Evolutionary conservation across 2,329 filamentous ascomycete genomes (phyloP).

Genomic region (Ophiocordyceps unilateralis): DNA sequence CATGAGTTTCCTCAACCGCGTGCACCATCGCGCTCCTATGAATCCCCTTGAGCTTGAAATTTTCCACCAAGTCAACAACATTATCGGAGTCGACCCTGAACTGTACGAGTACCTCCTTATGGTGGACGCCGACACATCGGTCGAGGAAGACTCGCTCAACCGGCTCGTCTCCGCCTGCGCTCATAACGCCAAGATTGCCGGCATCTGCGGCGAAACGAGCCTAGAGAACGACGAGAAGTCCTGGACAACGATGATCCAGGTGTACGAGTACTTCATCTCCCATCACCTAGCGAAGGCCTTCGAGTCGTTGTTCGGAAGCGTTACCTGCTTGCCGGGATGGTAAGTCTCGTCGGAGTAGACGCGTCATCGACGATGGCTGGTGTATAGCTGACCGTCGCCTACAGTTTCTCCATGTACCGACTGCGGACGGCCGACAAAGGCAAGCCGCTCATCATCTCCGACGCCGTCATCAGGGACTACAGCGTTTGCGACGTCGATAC

Average conservation of each 20-base stretch:
- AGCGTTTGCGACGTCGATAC: slow-evolving; percentile 91
- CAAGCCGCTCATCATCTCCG: slow-evolving; percentile 91
- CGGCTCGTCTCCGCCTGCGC: slow-evolving; percentile 85
- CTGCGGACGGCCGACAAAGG: slow-evolving; percentile 86
- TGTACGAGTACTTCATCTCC: slow-evolving; percentile 99
- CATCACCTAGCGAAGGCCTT: slow-evolving; percentile 96
- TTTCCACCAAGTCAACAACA: slow-evolving; percentile 96
- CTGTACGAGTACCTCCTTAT: slow-evolving; percentile 96
- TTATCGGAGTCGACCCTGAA: slow-evolving; percentile 94
- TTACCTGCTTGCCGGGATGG: slow-evolving; percentile 88
- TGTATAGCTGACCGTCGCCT: not conserved
- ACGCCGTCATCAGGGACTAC: slow-evolving; percentile 77
- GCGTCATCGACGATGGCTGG: not conserved
- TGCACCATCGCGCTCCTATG: slow-evolving; percentile 96
- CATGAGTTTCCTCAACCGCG: slow-evolving; percentile 97
- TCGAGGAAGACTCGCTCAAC: slow-evolving; percentile 74
- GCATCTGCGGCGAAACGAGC: slow-evolving; percentile 84
- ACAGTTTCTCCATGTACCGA: slow-evolving; percentile 96
- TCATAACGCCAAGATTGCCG: slow-evolving; percentile 84
- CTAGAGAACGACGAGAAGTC: slow-evolving; percentile 86
- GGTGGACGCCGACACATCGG: slow-evolving; percentile 93
- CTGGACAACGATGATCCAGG: slow-evolving; percentile 96
- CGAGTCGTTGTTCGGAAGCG: slow-evolving; percentile 89
- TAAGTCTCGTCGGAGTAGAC: not conserved
- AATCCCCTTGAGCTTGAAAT: slow-evolving; percentile 93